A percentile compares a stretch with the other conserved stretches of the same genome.
These are phyloP conservation scores for Saccharomycopsis selenospora DNA, from an alignment of 805 yeast genomes.

Conservation along the genomic window DNA sequence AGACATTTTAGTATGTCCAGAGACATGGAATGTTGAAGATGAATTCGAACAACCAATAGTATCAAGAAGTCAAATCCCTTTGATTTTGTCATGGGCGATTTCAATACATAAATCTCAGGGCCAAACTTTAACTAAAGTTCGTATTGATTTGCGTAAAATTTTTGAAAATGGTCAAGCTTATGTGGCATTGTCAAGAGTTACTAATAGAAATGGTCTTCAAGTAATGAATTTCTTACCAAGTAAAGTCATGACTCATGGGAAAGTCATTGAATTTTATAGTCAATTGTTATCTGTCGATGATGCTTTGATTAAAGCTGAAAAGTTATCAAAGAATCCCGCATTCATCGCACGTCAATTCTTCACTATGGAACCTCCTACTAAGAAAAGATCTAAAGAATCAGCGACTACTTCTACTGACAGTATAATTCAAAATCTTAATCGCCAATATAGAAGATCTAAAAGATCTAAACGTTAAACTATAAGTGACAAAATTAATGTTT, in stretches of 20 bases:
- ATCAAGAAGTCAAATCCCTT: slow-evolving; percentile 71
- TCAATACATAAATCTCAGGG: slow-evolving; percentile 97
- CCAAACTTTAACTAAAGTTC: slow-evolving; percentile 68
- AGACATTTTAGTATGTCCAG: slow-evolving; percentile 65
- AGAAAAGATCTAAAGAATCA: background rate
- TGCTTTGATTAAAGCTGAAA: slow-evolving; percentile 34
- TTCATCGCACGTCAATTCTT: slow-evolving; percentile 40
- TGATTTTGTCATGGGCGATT: slow-evolving; percentile 92
- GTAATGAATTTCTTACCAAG: slow-evolving; percentile 61
- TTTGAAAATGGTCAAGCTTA: slow-evolving; percentile 95
- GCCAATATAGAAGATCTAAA: background rate
- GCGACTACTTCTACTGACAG: background rate
- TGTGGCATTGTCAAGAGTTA: slow-evolving; percentile 91
- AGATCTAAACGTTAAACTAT: background rate
- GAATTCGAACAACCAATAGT: slow-evolving; percentile 58
- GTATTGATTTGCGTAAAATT: slow-evolving; percentile 65
- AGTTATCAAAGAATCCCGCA: slow-evolving; percentile 34
- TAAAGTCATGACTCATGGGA: slow-evolving; percentile 62
- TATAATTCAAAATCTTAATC: background rate
- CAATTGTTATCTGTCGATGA: slow-evolving; percentile 36
- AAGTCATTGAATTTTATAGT: slow-evolving; percentile 64
- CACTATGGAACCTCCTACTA: background rate
- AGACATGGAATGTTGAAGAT: slow-evolving; percentile 74
- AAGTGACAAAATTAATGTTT: no score
- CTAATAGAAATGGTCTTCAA: slow-evolving; percentile 73